Percentiles rank a stretch among this genome's conserved stretches.
These are phyloP conservation scores for Alternaria metachromatica DNA, from an alignment of 2,329 filamentous ascomycete genomes.

Conservation along the genomic window DNA sequence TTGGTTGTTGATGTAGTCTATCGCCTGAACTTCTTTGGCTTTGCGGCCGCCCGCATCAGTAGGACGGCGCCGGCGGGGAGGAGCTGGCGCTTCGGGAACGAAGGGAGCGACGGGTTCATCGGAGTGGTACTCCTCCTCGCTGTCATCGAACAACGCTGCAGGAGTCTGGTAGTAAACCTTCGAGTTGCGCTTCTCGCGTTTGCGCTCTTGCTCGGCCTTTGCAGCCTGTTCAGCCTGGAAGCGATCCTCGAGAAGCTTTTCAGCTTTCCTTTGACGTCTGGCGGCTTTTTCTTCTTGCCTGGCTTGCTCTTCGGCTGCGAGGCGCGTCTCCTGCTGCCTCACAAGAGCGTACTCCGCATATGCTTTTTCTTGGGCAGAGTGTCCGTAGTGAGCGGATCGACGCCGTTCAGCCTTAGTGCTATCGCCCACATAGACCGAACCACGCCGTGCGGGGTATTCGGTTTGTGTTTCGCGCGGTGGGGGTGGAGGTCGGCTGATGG, in stretches of 20 bases:
- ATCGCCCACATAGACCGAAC: constrained; percentile 37
- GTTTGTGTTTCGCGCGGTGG: constrained; percentile 44
- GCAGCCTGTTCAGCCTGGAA: too few relatives aligned
- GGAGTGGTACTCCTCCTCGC: constrained; percentile 16
- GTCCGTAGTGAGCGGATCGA: constrained; percentile 39
- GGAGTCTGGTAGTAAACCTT: constrained; percentile 18
- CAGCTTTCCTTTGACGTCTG: too few relatives aligned
- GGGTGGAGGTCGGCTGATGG: constrained; percentile 42
- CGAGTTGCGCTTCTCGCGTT: constrained; percentile 22
- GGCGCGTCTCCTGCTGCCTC: not conserved
- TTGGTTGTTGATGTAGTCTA: constrained; percentile 39
- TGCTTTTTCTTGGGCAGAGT: too few relatives aligned
- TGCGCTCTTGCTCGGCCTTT: constrained; percentile 11
- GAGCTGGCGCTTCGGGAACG: constrained; percentile 8
- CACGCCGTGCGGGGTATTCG: constrained; percentile 31
- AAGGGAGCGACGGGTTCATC: constrained; percentile 9
- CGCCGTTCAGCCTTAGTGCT: constrained; percentile 30
- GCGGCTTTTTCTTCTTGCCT: too few relatives aligned
- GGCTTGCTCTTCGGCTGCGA: not conserved
- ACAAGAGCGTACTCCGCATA: too few relatives aligned
- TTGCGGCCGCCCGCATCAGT: constrained; percentile 31
- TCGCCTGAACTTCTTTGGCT: constrained; percentile 29
- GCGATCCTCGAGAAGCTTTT: too few relatives aligned
- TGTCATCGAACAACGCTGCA: constrained; percentile 21
- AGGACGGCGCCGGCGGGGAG: constrained; percentile 28